A percentile compares a stretch with the other conserved stretches of the same genome.
Evolutionary conservation across 1,284 basidiomycete genomes (phyloP).

Genomic region (Trichosporon coremiiforme): DNA sequence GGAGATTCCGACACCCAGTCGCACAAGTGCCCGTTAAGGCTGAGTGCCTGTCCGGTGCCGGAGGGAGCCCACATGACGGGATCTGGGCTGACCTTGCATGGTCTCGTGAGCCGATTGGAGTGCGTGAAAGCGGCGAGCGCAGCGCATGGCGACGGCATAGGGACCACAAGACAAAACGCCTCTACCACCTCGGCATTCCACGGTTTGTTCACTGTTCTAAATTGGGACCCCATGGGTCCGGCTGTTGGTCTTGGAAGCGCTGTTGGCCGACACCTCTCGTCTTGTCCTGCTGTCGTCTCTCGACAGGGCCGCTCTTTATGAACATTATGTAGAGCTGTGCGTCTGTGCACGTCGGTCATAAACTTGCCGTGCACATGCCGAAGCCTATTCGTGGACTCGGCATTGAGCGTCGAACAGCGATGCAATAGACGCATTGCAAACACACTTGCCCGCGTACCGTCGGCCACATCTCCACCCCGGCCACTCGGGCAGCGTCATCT

Average conservation of each 20-base stretch:
- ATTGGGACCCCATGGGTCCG: background rate
- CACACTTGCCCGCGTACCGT: background rate
- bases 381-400: conserved; percentile 2
- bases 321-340: background rate
- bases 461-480: background rate
- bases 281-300: background rate
- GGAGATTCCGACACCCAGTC: background rate
- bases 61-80: background rate
- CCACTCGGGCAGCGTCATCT: conserved; percentile 1
- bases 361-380: conserved; percentile 1
- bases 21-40: background rate
- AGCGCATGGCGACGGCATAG: background rate
- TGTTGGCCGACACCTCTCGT: background rate
- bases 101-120: background rate
- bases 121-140: background rate
- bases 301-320: background rate
- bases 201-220: background rate
- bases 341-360: background rate
- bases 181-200: background rate
- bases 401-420: background rate
- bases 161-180: background rate
- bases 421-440: background rate
- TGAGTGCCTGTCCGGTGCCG: too few relatives aligned
- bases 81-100: background rate
- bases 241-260: background rate